These are phyloP conservation scores for Biscogniauxia mediterranea DNA, from an alignment of 2,329 filamentous ascomycete species.

Conservation along the genomic window DNA sequence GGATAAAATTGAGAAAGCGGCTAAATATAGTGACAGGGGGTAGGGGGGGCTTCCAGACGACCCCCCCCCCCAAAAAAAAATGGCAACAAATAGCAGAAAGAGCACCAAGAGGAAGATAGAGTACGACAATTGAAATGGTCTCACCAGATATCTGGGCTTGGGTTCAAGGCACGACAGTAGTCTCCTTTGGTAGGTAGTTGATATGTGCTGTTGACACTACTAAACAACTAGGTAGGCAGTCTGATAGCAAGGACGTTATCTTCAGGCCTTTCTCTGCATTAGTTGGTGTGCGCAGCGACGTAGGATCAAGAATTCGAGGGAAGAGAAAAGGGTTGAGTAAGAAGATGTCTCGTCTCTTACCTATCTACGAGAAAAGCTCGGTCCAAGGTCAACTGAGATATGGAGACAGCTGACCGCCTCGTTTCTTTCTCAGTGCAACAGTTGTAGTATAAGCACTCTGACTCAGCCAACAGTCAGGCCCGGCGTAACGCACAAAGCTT, in stretches of 20 bases:
- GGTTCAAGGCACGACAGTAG: not conserved
- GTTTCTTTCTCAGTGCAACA: slow-evolving; percentile 11
- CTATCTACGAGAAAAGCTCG: slow-evolving; percentile 14
- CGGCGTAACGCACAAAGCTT: slow-evolving; percentile 19
- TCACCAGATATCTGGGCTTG: not conserved
- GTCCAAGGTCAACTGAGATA: slow-evolving; percentile 10
- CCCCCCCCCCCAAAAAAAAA: not conserved
- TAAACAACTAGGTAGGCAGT: not conserved
- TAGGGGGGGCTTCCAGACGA: not conserved
- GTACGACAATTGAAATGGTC: not conserved
- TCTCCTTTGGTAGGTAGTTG: not conserved
- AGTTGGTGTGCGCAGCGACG: not conserved
- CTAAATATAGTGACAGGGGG: not conserved
- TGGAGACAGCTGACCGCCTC: slow-evolving; percentile 9
- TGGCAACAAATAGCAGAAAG: slow-evolving; percentile 2
- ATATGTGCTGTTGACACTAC: not conserved
- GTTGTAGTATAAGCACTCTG: slow-evolving; percentile 10
- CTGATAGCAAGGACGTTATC: not conserved
- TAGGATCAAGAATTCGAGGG: slow-evolving; percentile 18
- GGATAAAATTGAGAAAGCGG: not conserved
- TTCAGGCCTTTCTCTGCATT: not conserved
- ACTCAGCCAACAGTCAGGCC: slow-evolving; percentile 25
- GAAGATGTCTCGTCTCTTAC: slow-evolving; percentile 15
- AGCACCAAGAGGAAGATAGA: not conserved
- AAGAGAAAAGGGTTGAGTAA: too few relatives aligned